Conservation (phyloP, 1,284 basidiomycete genomes). For the Fomitopsis schrenkii region DNA sequence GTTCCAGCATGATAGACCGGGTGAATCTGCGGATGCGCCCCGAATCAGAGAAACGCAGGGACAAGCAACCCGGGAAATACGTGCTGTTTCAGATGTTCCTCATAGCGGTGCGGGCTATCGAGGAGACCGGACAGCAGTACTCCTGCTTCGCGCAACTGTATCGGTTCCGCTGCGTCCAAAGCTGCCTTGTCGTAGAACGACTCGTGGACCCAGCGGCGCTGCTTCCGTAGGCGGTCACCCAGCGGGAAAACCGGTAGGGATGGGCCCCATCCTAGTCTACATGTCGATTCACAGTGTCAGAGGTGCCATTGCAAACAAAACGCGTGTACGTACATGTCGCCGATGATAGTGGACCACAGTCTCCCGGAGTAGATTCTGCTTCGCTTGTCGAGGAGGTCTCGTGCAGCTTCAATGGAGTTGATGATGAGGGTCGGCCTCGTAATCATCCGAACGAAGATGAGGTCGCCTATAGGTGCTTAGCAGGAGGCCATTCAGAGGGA, state of each 20-base stretch:
- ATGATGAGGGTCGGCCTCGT: neutral
- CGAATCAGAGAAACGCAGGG: neutral
- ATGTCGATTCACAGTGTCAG: neutral
- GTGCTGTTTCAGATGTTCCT: neutral
- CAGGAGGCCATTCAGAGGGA: neutral
- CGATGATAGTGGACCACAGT: neutral
- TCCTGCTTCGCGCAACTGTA: neutral
- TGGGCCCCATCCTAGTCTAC: too few species aligned
- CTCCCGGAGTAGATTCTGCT: conserved; percentile 42
- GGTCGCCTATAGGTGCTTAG: neutral
- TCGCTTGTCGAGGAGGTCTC: conserved; percentile 46
- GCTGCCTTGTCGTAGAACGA: neutral
- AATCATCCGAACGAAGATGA: conserved; percentile 28
- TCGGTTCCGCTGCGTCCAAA: neutral
- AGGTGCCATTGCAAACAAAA: neutral
- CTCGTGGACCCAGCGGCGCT: neutral
- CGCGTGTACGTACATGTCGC: neutral
- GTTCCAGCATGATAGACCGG: conserved; percentile 38
- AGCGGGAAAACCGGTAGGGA: neutral
- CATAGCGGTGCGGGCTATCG: neutral
- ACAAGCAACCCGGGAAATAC: conserved; percentile 7
- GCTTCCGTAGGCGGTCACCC: neutral
- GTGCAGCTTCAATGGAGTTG: conserved; percentile 36
- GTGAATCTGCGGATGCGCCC: conserved; percentile 12
- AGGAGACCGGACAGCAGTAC: neutral